Percentiles rank a stretch among this genome's conserved stretches.
phyloP scores from a whole-genome alignment of 768 basidiomycete species.

The Tylopilus subfusipes region DNA sequence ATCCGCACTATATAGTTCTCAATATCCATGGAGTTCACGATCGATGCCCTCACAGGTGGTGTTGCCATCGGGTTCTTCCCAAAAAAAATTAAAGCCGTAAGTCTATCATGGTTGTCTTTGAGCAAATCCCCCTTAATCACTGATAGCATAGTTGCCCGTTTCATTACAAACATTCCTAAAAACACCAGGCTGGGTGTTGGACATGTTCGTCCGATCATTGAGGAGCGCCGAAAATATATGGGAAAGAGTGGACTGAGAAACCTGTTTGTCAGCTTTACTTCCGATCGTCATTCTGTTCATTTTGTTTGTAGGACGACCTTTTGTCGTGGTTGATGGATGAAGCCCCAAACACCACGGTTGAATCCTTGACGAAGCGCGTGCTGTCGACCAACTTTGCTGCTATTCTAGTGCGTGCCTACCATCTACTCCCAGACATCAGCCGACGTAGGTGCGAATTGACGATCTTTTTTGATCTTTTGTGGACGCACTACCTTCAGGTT shows the following conservation, averaged over 20 bases:
- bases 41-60: background rate
- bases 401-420: slow-evolving; percentile 15
- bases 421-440: background rate
- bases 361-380: background rate
- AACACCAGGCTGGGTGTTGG: too few relatives aligned
- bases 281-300: background rate
- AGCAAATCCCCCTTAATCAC: too few relatives aligned
- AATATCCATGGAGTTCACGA: too few relatives aligned
- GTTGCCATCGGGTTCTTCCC: slow-evolving; percentile 11
- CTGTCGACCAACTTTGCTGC: slow-evolving; percentile 17
- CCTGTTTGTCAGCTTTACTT: too few relatives aligned
- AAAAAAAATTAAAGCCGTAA: slow-evolving; percentile 31
- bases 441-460: background rate
- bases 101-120: background rate
- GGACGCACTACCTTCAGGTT: background rate
- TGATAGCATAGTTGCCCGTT: background rate
- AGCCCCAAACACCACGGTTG: background rate
- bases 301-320: slow-evolving; percentile 32
- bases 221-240: too few relatives aligned
- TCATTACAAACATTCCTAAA: slow-evolving; percentile 6
- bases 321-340: slow-evolving; percentile 30
- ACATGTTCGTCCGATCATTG: too few relatives aligned
- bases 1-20: too few relatives aligned
- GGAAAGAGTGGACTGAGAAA: too few relatives aligned
- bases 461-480: too few relatives aligned